phyloP scores from a whole-genome alignment of 805 yeast species.

The Zygotorulaspora sp. region DNA sequence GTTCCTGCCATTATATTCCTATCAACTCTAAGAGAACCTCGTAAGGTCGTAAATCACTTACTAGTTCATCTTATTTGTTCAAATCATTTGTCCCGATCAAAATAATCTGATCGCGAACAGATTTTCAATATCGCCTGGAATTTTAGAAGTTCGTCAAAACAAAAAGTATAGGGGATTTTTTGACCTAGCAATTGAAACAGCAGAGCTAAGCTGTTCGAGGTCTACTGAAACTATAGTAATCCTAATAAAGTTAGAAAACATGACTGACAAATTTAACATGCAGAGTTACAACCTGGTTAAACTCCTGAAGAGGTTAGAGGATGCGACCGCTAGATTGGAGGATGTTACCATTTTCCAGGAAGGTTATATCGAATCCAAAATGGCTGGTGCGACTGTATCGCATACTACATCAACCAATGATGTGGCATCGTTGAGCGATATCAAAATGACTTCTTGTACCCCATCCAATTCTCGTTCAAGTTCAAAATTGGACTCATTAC shows the following conservation, averaged over 20 bases:
- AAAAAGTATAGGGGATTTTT: background rate
- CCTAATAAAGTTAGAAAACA: too few relatives aligned
- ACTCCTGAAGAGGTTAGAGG: conserved; percentile 75
- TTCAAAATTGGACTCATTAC: conserved; percentile 7
- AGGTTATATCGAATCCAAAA: conserved; percentile 41
- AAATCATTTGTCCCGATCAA: too few relatives aligned
- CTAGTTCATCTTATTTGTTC: too few relatives aligned
- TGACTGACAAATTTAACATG: conserved; percentile 32
- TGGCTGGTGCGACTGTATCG: conserved; percentile 17
- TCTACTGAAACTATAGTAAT: too few relatives aligned
- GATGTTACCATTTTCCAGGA: conserved; percentile 81
- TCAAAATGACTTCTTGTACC: conserved; percentile 12
- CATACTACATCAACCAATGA: conserved; percentile 14
- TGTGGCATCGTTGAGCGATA: conserved; percentile 17
- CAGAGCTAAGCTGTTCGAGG: too few relatives aligned
- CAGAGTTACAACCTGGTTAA: conserved; percentile 88
- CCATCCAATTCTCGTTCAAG: conserved; percentile 16
- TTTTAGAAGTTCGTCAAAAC: background rate
- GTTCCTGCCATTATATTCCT: conserved; percentile 15
- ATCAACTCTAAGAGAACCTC: too few relatives aligned
- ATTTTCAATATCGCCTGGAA: background rate
- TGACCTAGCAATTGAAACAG: background rate
- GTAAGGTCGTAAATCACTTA: too few relatives aligned
- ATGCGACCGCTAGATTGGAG: conserved; percentile 89
- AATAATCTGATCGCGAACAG: background rate